phyloP scores from a whole-genome alignment of 1,284 basidiomycete species.

The Coniophora puteana region DNA sequence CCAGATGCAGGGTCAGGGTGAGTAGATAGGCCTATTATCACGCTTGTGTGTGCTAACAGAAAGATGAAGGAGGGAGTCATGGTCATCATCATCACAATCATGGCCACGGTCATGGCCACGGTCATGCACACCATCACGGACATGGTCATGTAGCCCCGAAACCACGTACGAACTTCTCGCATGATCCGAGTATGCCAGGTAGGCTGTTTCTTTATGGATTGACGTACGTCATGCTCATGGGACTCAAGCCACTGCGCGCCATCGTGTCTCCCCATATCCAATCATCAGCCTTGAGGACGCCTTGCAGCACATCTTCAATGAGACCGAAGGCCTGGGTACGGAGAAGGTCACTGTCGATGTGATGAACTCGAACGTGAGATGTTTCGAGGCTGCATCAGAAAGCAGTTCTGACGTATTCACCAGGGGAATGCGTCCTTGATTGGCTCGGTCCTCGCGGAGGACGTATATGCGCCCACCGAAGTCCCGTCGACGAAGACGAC shows the following conservation, averaged over 20 bases:
- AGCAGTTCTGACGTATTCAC: conserved; percentile 2
- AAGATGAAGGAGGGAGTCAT: conserved; percentile 31
- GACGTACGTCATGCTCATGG: neutral
- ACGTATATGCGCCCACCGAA: conserved; percentile 62
- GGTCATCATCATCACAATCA: conserved; percentile 35
- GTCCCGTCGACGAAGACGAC: conserved; percentile 66
- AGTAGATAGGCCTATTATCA: conserved; percentile 14
- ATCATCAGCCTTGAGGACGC: conserved; percentile 68
- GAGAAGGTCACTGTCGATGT: conserved; percentile 36
- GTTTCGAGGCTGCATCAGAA: neutral
- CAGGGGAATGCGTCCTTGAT: conserved; percentile 56
- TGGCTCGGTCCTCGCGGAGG: conserved; percentile 74
- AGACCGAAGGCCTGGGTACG: conserved; percentile 42
- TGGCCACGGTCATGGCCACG: conserved; percentile 41
- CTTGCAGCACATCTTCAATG: conserved; percentile 48
- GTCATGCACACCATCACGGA: conserved; percentile 37
- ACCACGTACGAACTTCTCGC: conserved; percentile 54
- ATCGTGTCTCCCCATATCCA: conserved; percentile 75
- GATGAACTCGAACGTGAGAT: too few species aligned
- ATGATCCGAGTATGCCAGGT: conserved; percentile 68
- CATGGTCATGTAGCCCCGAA: conserved; percentile 44
- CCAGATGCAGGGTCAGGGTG: conserved; percentile 26
- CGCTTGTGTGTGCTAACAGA: conserved; percentile 15
- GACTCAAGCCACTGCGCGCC: conserved; percentile 54
- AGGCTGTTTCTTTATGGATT: conserved; percentile 17